Base-by-base conservation (phyloP, 805 yeast species). In the Nematodospora valgi region DNA sequence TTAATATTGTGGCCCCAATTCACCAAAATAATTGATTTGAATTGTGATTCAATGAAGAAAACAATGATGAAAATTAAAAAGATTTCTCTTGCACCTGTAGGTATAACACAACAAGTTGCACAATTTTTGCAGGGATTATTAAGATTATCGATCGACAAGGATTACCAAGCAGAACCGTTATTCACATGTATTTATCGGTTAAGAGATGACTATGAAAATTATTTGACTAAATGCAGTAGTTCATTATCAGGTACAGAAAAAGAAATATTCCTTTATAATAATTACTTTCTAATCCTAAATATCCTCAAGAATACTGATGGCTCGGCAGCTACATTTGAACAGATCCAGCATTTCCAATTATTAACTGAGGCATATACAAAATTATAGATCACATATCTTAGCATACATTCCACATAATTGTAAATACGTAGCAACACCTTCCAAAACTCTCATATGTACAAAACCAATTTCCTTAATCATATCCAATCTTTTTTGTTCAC, bases 371-470 rank as follows among this genome's bases (percentile, higher is more conserved):
- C 71, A 8, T 67, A 65, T 44, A 58, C 51, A 35, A 48, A 39
- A 14, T 18, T 25, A 36, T 24, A 56, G 33, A 13, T 64, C 64
- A 41, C 68, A 56, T 16, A 74, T 58, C 48, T 70, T 81, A 14
- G 95, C 82, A 30, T 87, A 62, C 65, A 93, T 69, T 5, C 96
- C 94, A 32, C 87, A 81, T 43, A 93, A 60, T 54, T 93, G 98
- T 40, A 93, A 63, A 54, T 83, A 83, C 0, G 95, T 80, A 8
- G 87, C 78, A 4, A 93, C 95, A 44, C 98, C 98, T 59, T 93
- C 98, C 32, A 93, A 65, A 2, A 93, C 81, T 42, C 96, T 69
- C 89, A 93, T 82, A 54, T 93, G 98, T 1, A 87, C 77, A 43
- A 84, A 78, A 4, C 98, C 98, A 29, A 93, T 86, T 48, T 85